Percentiles rank a stretch among this genome's conserved stretches.
These are phyloP conservation scores for Themeda triandra DNA, from an alignment of 176 grass and related monocot genomes.

Conservation along the genomic window DNA sequence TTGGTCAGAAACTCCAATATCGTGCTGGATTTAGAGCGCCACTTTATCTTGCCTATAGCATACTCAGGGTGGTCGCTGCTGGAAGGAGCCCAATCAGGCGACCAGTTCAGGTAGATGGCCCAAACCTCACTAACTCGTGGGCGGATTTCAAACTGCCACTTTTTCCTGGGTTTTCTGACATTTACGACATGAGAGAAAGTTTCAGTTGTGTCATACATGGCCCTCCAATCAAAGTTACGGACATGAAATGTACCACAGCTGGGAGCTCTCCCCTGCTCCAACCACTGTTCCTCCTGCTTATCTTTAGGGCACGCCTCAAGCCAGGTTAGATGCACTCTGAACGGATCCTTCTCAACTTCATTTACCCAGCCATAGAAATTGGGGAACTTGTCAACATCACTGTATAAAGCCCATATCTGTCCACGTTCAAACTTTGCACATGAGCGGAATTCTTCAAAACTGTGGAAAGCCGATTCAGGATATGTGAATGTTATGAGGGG, in stretches of 20 bases:
- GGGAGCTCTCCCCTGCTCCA: constrained; percentile 35
- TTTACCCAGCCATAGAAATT: constrained; percentile 84
- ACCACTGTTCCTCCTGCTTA: constrained; percentile 52
- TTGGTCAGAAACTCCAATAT: constrained; percentile 44
- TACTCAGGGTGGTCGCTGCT: constrained; percentile 40
- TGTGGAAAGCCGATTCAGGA: constrained; percentile 58
- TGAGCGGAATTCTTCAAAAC: constrained; percentile 46
- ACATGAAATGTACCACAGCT: constrained; percentile 78
- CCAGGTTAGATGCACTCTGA: constrained; percentile 65
- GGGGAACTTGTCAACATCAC: constrained; percentile 65
- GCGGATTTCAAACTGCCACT: constrained; percentile 44
- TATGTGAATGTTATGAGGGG: constrained; percentile 10
- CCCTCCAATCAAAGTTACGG: not conserved
- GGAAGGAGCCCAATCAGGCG: constrained; percentile 36
- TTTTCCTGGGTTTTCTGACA: not conserved
- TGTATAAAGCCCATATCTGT: constrained; percentile 91
- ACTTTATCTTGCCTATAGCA: constrained; percentile 51
- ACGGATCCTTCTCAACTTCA: constrained; percentile 52
- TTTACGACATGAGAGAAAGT: constrained; percentile 74
- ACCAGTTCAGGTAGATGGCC: constrained; percentile 77
- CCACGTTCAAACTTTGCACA: constrained; percentile 50
- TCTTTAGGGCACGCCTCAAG: constrained; percentile 57
- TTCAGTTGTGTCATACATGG: constrained; percentile 24
- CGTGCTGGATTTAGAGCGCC: constrained; percentile 39
- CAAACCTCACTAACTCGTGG: constrained; percentile 68